phyloP scores from a whole-genome alignment of 2,329 filamentous ascomycete species.

The Dothistroma pini region DNA sequence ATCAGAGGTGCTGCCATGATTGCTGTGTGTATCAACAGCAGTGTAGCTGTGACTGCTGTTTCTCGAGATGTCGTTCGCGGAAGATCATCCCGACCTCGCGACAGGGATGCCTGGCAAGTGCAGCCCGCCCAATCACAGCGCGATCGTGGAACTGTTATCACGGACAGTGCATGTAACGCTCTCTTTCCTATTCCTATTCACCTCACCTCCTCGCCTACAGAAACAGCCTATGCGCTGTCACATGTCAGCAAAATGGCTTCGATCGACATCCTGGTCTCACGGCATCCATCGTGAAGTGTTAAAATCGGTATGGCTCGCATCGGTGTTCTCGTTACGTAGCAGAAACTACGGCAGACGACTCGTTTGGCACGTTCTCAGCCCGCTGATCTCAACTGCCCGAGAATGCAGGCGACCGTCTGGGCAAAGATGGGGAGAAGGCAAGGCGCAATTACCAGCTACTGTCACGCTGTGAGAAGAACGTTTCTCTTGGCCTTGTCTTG shows the following conservation, averaged over 20 bases:
- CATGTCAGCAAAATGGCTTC: not conserved
- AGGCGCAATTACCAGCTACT: not conserved
- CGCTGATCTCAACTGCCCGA: not conserved
- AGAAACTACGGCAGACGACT: conserved; percentile 2
- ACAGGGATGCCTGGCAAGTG: not conserved
- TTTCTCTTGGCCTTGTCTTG: not conserved
- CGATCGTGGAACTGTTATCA: not conserved
- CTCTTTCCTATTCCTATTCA: not conserved
- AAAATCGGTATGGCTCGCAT: not conserved
- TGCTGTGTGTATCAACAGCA: not conserved
- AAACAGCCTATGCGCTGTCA: conserved; percentile 2
- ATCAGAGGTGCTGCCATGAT: conserved; percentile 12
- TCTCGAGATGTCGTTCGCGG: not conserved
- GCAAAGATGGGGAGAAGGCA: not conserved
- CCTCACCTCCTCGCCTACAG: not conserved
- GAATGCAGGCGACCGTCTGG: not conserved
- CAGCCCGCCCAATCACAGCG: not conserved
- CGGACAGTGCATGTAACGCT: not conserved
- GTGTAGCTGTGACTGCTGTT: not conserved
- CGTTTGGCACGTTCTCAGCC: not conserved
- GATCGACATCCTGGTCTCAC: not conserved
- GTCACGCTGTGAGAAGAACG: not conserved
- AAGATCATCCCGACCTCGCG: not conserved
- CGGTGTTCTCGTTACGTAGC: conserved; percentile 1
- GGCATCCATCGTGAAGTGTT: not conserved